Evolutionary conservation across 2,329 filamentous ascomycete species (phyloP), one percentile per base, ranked within the genome.

Genomic region (Phialemonium atrogriseum): DNA sequence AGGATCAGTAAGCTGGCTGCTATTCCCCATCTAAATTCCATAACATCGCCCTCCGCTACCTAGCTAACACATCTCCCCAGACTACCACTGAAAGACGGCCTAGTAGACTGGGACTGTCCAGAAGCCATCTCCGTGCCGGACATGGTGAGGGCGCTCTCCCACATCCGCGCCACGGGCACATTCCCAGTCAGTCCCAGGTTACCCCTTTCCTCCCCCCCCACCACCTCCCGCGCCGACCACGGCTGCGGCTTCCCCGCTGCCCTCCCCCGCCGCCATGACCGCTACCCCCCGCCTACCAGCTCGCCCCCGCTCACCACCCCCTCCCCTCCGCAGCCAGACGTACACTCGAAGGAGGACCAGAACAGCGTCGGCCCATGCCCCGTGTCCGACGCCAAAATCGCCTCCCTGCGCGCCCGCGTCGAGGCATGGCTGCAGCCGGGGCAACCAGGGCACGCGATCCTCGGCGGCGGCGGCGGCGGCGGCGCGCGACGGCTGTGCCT

Each of bases 21-120:
- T 23, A 25, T n/a, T 33, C 7, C 9, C 16, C 31, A 15, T 23
- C 11, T 24, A 17, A 12, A 21, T 33, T 13, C 4, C 24, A n/a
- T n/a, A 10, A 5, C 9, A 5, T 18, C 6, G 30, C 35, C 42
- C 19, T 42, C 12, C 7, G 9, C 28, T 19, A 15, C 17, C 10
- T 11, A 4, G n/a, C 28, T 30, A 17, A 30, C 20, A 11, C 6
- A n/a, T 12, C 3, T 10, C 6, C n/a, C 11, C 30, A 77, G 73
- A 36, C 56, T 79, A 3, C 74, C 75, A 5, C 57, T 52, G 12
- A 73, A 62, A 41, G 48, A 77, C 37, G 75, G 70, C 10, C 62
- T 94, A 10, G 66, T 82, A 41, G 88, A 98, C 60, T 96, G 91
- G 89, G 91, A 98, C 57, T 94, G 88, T 47, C 66, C 84, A 11